Percentiles rank a stretch among this genome's conserved stretches.
phyloP scores from a whole-genome alignment of 768 basidiomycete species.

The Pleurotus djamor region DNA sequence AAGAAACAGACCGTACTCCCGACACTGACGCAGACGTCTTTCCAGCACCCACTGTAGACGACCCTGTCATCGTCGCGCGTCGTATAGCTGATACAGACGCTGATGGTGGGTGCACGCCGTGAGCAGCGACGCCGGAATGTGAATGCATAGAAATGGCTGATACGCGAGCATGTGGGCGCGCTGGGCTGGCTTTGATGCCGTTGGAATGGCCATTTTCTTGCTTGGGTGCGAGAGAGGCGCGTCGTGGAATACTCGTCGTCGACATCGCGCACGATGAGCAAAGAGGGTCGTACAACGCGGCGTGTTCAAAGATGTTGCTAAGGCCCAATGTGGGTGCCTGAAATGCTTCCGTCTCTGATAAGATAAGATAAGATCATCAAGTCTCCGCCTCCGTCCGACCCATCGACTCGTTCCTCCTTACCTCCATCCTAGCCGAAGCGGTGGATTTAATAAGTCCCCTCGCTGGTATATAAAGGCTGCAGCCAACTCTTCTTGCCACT shows the following conservation, averaged over 20 bases:
- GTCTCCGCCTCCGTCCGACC: neutral
- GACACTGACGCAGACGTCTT: slow-evolving; percentile 4
- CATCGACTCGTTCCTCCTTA: slow-evolving; percentile 3
- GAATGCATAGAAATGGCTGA: slow-evolving; percentile 6
- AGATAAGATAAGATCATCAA: slow-evolving; percentile 1
- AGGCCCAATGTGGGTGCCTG: neutral
- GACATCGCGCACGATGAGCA: neutral
- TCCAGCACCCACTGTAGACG: neutral
- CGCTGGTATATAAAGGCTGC: neutral
- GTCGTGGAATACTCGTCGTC: slow-evolving; percentile 2
- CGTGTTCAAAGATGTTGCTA: neutral
- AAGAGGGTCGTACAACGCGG: neutral
- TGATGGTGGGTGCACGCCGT: neutral
- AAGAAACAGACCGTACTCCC: neutral
- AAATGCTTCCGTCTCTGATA: neutral
- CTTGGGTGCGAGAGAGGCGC: neutral
- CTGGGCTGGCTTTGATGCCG: slow-evolving; percentile 1
- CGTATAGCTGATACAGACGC: slow-evolving; percentile 2
- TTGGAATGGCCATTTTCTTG: neutral
- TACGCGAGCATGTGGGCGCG: slow-evolving; percentile 9
- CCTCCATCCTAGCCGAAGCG: neutral
- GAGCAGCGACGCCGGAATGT: slow-evolving; percentile 7
- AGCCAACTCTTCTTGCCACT: neutral
- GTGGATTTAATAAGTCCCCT: neutral
- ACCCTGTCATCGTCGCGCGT: neutral